These are phyloP conservation scores for Aspergillus sergii DNA, from an alignment of 2,329 filamentous ascomycete genomes.

Conservation along the genomic window DNA sequence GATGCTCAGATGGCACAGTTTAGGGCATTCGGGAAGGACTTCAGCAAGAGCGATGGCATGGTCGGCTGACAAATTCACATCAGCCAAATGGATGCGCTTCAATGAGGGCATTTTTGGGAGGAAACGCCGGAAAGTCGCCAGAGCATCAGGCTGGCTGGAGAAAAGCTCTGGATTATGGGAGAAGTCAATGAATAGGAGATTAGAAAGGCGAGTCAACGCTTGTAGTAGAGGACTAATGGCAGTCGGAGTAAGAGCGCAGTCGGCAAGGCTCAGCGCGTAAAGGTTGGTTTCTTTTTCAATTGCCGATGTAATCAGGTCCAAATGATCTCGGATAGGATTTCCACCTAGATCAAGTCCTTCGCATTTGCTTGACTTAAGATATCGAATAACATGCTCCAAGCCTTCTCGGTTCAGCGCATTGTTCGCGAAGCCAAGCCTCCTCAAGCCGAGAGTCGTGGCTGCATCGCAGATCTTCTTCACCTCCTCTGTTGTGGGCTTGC, in stretches of 20 bases:
- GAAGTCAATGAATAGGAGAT: slow-evolving; percentile 86
- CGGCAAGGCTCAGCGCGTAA: slow-evolving; percentile 82
- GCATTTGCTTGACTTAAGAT: slow-evolving; percentile 74
- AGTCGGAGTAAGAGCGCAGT: slow-evolving; percentile 76
- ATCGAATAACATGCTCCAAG: slow-evolving; percentile 74
- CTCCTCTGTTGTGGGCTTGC: slow-evolving; percentile 69
- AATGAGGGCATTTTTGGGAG: slow-evolving; percentile 76
- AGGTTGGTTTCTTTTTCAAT: slow-evolving; percentile 57
- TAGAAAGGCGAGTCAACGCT: slow-evolving; percentile 66
- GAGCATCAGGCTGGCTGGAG: slow-evolving; percentile 69
- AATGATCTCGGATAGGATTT: slow-evolving; percentile 67
- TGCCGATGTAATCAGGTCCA: slow-evolving; percentile 44
- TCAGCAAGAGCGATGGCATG: slow-evolving; percentile 91
- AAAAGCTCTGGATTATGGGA: slow-evolving; percentile 88
- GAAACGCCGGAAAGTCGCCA: slow-evolving; percentile 76
- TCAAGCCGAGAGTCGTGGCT: slow-evolving; percentile 74
- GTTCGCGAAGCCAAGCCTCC: slow-evolving; percentile 78
- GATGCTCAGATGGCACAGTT: slow-evolving; percentile 83
- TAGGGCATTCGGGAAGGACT: slow-evolving; percentile 79
- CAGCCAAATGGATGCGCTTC: slow-evolving; percentile 82
- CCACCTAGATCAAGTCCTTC: slow-evolving; percentile 88
- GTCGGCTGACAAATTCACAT: slow-evolving; percentile 80
- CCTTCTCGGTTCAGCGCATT: slow-evolving; percentile 76
- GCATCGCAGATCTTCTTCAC: slow-evolving; percentile 80
- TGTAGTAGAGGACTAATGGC: slow-evolving; percentile 76